Base-by-base conservation (phyloP, 2,329 filamentous ascomycete genomes). In the Rhexocercosporidium sp. region DNA sequence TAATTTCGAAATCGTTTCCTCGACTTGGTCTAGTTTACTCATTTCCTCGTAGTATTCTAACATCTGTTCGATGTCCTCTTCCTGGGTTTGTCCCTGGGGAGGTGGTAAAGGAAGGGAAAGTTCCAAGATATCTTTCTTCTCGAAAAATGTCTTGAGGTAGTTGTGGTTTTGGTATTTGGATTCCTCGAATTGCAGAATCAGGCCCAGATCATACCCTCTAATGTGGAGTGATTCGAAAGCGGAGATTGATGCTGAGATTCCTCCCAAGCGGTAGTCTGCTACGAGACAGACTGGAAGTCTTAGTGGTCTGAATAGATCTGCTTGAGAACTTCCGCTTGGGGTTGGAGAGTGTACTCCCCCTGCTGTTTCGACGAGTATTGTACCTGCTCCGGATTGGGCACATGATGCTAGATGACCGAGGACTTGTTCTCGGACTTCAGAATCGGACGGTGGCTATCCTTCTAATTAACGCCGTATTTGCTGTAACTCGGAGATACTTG, bases 311-410 rank as follows among this genome's bases (percentile, higher is more conserved):
- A 94, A 96, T 1, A 94, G 79, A 74, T 96, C 92, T 1, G 90
- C 92, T 75, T 96, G 93, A 0, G 90, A 88, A 1, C 84, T 90
- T 11, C 92, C 92, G 41, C 90, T 92, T 0, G 92, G 93, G 0
- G 87, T 87, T 0, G 93, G 93, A 0, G 92, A 95, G 69, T 95
- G 88, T 0, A 95, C 91, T 0, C 93, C 93, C 0, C 92, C 93
- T 1, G 93, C 92, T 1, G 93, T 96, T 77, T 96, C 93, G 54
- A 96, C 82, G 56, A 96, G 84, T 0, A 92, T 80, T 78, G 90
- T 87, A n/a, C 86, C 86, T 54, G 81, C 77, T 4, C 79, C 79
- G 2, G 72, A 71, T 22, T 76, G 73, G 3, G 84, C 82, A 63
- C 81, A 82, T n/a, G 79, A 72, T 7, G 78, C 75, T 1, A 85